Percentiles rank a stretch among this genome's conserved stretches.
Evolutionary conservation across 75 land plant genomes (phyloP).

Genomic region (Sequoiadendron giganteum): DNA sequence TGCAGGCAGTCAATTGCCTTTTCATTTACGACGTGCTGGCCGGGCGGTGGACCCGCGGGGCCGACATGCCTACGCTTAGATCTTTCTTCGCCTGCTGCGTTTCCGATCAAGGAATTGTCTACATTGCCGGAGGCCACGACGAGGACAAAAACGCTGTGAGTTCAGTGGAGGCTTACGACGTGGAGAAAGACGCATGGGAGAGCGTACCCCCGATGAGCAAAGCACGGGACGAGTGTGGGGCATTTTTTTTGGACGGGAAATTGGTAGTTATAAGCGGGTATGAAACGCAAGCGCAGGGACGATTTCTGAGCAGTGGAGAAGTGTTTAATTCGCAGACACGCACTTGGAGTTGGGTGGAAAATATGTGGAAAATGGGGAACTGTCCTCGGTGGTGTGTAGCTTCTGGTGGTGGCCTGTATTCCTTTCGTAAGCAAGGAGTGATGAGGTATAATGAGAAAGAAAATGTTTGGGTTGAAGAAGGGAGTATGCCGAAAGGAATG

Average conservation of each 20-base stretch:
- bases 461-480: neutral
- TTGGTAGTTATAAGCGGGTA: conserved; percentile 20
- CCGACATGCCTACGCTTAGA: too few relatives aligned
- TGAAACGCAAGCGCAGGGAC: neutral
- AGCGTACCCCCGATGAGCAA: too few relatives aligned
- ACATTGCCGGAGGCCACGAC: too few relatives aligned
- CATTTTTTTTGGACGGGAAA: conserved; percentile 17
- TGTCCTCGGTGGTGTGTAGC: too few relatives aligned
- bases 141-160: too few relatives aligned
- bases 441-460: neutral
- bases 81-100: too few relatives aligned
- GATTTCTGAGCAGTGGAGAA: neutral
- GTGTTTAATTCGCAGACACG: neutral
- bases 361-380: too few relatives aligned
- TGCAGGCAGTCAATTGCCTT: conserved; percentile 16
- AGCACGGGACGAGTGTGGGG: neutral
- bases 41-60: neutral
- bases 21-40: conserved; percentile 23
- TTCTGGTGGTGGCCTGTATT: neutral
- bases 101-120: too few relatives aligned
- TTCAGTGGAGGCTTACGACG: too few relatives aligned
- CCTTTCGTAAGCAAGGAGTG: neutral
- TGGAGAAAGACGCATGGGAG: too few relatives aligned
- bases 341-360: neutral
- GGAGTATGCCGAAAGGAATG: neutral